phyloP scores from a whole-genome alignment of 2,329 filamentous ascomycete genomes.

The Ophiocordyceps camponoti-floridani region DNA sequence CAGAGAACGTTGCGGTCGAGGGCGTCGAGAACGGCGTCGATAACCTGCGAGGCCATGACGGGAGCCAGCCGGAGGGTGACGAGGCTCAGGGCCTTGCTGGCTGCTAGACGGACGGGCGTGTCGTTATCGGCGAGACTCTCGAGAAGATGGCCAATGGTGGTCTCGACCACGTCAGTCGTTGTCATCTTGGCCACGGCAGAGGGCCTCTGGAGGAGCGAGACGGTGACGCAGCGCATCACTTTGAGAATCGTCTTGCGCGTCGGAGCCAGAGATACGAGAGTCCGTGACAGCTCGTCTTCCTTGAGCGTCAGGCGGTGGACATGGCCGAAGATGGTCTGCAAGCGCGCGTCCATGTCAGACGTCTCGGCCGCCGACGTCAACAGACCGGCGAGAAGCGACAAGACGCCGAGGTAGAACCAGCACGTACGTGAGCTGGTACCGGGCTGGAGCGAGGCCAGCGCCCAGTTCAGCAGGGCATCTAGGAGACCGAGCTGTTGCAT shows the following conservation, averaged over 20 bases:
- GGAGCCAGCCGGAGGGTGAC: slow-evolving; percentile 64
- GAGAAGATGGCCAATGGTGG: slow-evolving; percentile 65
- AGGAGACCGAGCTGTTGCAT: slow-evolving; percentile 68
- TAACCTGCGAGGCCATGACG: slow-evolving; percentile 71
- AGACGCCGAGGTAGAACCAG: slow-evolving; percentile 60
- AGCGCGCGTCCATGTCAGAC: slow-evolving; percentile 51
- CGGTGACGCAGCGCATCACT: slow-evolving; percentile 56
- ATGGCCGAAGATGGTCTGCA: slow-evolving; percentile 46
- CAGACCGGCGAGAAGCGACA: slow-evolving; percentile 65
- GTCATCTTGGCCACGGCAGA: slow-evolving; percentile 14
- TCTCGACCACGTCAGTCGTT: slow-evolving; percentile 48
- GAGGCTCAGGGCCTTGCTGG: slow-evolving; percentile 82
- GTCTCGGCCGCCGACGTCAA: slow-evolving; percentile 52
- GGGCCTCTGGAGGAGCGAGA: slow-evolving; percentile 42
- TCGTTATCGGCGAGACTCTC: slow-evolving; percentile 70
- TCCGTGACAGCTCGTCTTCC: slow-evolving; percentile 26
- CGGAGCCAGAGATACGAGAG: slow-evolving; percentile 54
- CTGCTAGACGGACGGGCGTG: slow-evolving; percentile 75
- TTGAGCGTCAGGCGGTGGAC: slow-evolving; percentile 40
- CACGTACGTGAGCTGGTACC: slow-evolving; percentile 22
- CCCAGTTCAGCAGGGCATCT: slow-evolving; percentile 50
- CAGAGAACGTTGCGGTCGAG: slow-evolving; percentile 41
- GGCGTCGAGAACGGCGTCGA: slow-evolving; percentile 68
- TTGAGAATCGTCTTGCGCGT: slow-evolving; percentile 74
- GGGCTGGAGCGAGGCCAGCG: slow-evolving; percentile 40